These are phyloP conservation scores for Trichosporon sp. DNA, from an alignment of 1,284 basidiomycete species.

Conservation along the genomic window DNA sequence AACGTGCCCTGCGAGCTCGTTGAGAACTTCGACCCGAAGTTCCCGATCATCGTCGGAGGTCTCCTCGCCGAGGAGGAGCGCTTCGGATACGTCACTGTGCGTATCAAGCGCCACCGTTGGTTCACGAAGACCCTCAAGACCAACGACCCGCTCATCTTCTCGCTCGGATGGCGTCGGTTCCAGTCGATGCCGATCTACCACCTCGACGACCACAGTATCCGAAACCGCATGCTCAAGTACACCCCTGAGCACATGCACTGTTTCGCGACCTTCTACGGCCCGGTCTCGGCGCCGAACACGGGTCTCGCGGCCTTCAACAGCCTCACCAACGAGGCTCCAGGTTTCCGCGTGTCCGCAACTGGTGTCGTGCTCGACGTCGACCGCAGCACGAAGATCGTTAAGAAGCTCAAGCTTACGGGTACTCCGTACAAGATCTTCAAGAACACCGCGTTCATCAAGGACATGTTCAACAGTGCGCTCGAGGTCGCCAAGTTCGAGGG, in stretches of 20 bases:
- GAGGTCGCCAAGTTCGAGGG: conserved; percentile 99
- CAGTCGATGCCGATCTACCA: conserved; percentile 93
- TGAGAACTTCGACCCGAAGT: conserved; percentile 85
- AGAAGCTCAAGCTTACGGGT: conserved; percentile 96
- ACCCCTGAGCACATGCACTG: conserved; percentile 99
- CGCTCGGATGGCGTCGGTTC: conserved; percentile 93
- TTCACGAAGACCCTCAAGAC: conserved; percentile 88
- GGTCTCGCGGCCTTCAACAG: conserved; percentile 97
- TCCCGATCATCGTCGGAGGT: conserved; percentile 88
- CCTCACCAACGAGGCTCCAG: conserved; percentile 60
- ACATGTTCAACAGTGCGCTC: conserved; percentile 90
- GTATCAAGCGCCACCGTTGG: conserved; percentile 97
- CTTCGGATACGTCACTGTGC: conserved; percentile 89
- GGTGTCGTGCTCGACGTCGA: conserved; percentile 94
- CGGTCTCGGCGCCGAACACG: conserved; percentile 85
- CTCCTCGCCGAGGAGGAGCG: conserved; percentile 85
- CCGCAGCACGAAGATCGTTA: conserved; percentile 87
- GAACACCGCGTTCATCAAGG: conserved; percentile 97
- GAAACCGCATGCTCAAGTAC: conserved; percentile 99
- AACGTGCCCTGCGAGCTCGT: conserved; percentile 87
- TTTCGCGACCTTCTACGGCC: conserved; percentile 93
- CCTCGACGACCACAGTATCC: conserved; percentile 91
- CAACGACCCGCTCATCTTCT: conserved; percentile 94
- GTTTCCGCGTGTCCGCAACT: conserved; percentile 87
- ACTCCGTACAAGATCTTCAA: conserved; percentile 96